Percentiles rank a stretch among this genome's conserved stretches.
These are phyloP conservation scores for Clonostachys sp. DNA, from an alignment of 2,329 filamentous ascomycete species.

Conservation along the genomic window DNA sequence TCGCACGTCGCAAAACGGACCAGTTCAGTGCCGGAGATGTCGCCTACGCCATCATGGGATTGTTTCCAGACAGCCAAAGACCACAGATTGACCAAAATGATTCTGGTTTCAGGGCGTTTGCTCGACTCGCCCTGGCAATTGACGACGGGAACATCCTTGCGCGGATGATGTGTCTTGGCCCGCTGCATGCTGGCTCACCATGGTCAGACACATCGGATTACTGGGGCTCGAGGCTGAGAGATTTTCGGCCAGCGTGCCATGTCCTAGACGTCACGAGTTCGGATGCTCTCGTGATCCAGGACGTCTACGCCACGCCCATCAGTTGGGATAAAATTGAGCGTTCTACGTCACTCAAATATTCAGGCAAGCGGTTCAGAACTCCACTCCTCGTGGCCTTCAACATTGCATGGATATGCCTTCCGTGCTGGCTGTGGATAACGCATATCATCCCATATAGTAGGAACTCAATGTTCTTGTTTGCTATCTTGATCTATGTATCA, in stretches of 20 bases:
- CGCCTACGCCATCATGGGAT: conserved; percentile 40
- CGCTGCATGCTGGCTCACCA: conserved; percentile 12
- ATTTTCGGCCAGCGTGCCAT: conserved; percentile 33
- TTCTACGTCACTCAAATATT: background rate
- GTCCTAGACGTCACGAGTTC: conserved; percentile 1
- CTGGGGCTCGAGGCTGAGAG: conserved; percentile 33
- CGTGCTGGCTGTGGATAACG: background rate
- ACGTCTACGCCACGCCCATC: conserved; percentile 30
- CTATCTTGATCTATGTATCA: background rate
- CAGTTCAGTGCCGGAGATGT: conserved; percentile 30
- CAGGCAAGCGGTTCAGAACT: background rate
- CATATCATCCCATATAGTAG: background rate
- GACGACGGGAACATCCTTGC: conserved; percentile 37
- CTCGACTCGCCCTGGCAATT: conserved; percentile 37
- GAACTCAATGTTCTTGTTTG: background rate
- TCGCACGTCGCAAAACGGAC: conserved; percentile 27
- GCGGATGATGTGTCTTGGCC: conserved; percentile 35
- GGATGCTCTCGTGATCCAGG: conserved; percentile 25
- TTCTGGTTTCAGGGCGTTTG: conserved; percentile 39
- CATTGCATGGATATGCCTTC: background rate
- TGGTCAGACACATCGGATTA: conserved; percentile 35
- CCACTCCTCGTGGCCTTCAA: background rate
- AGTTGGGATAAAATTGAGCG: conserved; percentile 26
- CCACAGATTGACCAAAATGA: conserved; percentile 29
- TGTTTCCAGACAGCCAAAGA: conserved; percentile 25